Percentiles rank a stretch among this genome's conserved stretches.
phyloP scores from a whole-genome alignment of 1,139 yeast genomes.

The Kodamaea sp. region DNA sequence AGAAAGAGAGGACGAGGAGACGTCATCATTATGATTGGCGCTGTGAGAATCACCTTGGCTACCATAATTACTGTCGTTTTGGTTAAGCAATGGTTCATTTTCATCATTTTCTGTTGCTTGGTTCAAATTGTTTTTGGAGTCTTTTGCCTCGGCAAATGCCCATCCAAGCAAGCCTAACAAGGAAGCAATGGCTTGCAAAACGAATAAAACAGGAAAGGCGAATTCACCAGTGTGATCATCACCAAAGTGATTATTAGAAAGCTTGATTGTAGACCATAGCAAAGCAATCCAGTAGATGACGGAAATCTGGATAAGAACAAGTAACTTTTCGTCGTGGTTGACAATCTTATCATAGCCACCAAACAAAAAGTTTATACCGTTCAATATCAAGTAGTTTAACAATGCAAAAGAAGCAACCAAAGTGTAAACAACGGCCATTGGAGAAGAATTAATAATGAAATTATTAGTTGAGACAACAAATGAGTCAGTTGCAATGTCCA shows the following conservation, averaged over 20 bases:
- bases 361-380: slow-evolving; percentile 40
- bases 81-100: slow-evolving; percentile 3
- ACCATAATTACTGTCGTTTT: neutral
- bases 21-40: slow-evolving; percentile 6
- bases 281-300: slow-evolving; percentile 55
- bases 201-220: slow-evolving; percentile 47
- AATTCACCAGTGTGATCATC: slow-evolving; percentile 63
- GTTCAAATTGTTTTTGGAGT: neutral
- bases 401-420: slow-evolving; percentile 50
- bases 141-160: slow-evolving; percentile 22
- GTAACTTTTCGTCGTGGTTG: slow-evolving; percentile 69
- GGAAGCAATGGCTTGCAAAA: slow-evolving; percentile 49
- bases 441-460: slow-evolving; percentile 56
- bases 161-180: slow-evolving; percentile 54
- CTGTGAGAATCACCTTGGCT: neutral
- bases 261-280: slow-evolving; percentile 43
- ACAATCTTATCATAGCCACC: slow-evolving; percentile 43
- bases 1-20: slow-evolving; percentile 12
- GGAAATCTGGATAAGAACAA: slow-evolving; percentile 57
- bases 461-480: slow-evolving; percentile 44
- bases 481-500: slow-evolving; percentile 33
- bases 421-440: slow-evolving; percentile 29
- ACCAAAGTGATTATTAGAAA: slow-evolving; percentile 36
- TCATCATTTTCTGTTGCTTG: slow-evolving; percentile 9
- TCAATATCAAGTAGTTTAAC: slow-evolving; percentile 53